Evolutionary conservation across 2,329 filamentous ascomycete species (phyloP).

Genomic region (Pestalotiopsis fici): DNA sequence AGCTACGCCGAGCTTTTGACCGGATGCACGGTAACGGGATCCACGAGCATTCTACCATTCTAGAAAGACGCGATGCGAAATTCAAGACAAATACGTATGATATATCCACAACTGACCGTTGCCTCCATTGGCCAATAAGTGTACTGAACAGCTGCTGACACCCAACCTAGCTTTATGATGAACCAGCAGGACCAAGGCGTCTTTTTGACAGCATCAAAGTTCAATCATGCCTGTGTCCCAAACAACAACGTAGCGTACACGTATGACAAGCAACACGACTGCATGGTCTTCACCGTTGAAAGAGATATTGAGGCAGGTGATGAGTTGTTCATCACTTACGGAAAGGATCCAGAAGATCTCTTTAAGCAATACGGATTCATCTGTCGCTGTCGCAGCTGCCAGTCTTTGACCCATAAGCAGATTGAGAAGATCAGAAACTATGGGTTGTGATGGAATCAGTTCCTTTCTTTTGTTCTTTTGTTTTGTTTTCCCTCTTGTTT

Average conservation of each 20-base stretch:
- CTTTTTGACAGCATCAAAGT: constrained; percentile 53
- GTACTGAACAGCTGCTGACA: not conserved
- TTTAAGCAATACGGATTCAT: constrained; percentile 51
- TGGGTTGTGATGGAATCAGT: not conserved
- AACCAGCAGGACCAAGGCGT: constrained; percentile 32
- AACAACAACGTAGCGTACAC: constrained; percentile 43
- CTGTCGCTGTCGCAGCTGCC: constrained; percentile 52
- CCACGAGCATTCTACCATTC: constrained; percentile 18
- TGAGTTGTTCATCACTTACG: constrained; percentile 56
- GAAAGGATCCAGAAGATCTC: constrained; percentile 33
- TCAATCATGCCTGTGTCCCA: constrained; percentile 58
- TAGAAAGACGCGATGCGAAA: constrained; percentile 35
- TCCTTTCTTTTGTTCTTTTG: not conserved
- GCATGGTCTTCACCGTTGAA: constrained; percentile 42
- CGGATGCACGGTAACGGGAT: constrained; percentile 36
- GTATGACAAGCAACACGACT: constrained; percentile 33
- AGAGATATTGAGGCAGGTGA: constrained; percentile 39
- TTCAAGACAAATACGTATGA: constrained; percentile 47
- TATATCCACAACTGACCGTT: constrained; percentile 19
- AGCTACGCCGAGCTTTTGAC: constrained; percentile 32
- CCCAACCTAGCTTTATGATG: not conserved
- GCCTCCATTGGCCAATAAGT: not conserved
- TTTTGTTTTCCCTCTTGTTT: not conserved
- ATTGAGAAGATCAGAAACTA: constrained; percentile 3
- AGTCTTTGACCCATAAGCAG: constrained; percentile 15